These are phyloP conservation scores for Globisporangium nodosum DNA, from an alignment of 352 stramenopile species.

Conservation along the genomic window DNA sequence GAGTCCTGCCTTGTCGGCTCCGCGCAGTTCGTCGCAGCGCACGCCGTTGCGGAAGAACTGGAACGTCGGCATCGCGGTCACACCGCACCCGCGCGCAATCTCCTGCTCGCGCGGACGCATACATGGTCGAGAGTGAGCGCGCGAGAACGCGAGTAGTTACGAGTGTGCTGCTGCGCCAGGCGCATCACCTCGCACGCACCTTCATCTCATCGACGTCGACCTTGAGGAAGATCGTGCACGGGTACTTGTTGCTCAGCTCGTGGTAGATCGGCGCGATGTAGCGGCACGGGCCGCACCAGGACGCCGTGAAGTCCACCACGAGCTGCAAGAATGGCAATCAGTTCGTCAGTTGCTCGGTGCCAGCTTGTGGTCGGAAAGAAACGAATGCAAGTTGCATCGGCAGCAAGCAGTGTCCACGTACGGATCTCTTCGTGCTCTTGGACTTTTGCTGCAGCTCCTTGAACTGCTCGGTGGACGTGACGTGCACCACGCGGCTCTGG, in stretches of 20 bases:
- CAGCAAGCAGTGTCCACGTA: conserved; percentile 10
- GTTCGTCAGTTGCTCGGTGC: neutral
- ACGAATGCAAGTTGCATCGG: neutral
- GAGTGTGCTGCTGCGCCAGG: neutral
- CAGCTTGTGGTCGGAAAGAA: neutral
- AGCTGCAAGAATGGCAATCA: conserved; percentile 20
- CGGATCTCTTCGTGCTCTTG: conserved; percentile 61
- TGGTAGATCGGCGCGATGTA: conserved; percentile 83
- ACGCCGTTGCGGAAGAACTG: conserved; percentile 90
- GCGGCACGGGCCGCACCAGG: conserved; percentile 87
- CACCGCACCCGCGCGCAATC: conserved; percentile 57
- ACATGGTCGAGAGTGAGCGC: neutral
- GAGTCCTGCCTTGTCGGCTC: conserved; percentile 66
- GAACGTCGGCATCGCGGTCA: conserved; percentile 95
- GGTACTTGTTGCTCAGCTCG: conserved; percentile 81
- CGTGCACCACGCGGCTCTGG: conserved; percentile 64
- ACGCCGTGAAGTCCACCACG: conserved; percentile 85
- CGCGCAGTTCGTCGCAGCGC: conserved; percentile 87
- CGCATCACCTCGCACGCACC: conserved; percentile 7
- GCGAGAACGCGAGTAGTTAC: neutral
- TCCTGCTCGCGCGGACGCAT: conserved; percentile 18
- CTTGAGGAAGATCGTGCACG: conserved; percentile 83
- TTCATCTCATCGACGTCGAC: conserved; percentile 87
- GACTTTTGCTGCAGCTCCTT: conserved; percentile 66
- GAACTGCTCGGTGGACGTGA: conserved; percentile 64